Evolutionary conservation across 2,329 filamentous ascomycete genomes (phyloP).

Genomic region (Ceratocystis huliohia): DNA sequence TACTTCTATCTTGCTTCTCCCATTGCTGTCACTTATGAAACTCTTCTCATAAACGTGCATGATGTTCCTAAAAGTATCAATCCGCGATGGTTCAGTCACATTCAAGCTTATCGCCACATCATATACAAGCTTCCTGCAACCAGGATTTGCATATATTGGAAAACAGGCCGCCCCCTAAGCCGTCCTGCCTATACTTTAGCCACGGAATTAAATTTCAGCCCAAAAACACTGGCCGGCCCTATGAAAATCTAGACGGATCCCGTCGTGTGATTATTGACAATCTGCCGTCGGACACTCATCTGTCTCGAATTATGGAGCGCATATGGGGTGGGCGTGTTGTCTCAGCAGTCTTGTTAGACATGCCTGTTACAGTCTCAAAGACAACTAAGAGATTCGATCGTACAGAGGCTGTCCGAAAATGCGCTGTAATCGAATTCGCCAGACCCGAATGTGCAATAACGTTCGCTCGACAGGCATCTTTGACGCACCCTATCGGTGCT

Average conservation of each 20-base stretch:
- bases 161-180: background rate
- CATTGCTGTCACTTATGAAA: background rate
- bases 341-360: background rate
- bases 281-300: conserved; percentile 22
- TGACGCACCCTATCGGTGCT: conserved; percentile 7
- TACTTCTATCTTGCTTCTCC: background rate
- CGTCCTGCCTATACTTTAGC: background rate
- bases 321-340: conserved; percentile 20
- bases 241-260: conserved; percentile 10
- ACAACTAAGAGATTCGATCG: background rate
- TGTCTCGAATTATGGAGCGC: conserved; percentile 12
- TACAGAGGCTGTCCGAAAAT: background rate
- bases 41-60: background rate
- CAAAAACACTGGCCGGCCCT: background rate
- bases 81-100: background rate
- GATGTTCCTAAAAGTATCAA: background rate
- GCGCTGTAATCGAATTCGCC: conserved; percentile 17
- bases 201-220: background rate
- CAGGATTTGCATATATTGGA: background rate
- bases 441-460: conserved; percentile 1
- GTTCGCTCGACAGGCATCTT: conserved; percentile 7
- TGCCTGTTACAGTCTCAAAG: background rate
- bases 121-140: background rate
- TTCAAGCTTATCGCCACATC: background rate
- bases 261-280: conserved; percentile 25